Evolutionary conservation across 371 early-diverging fungal species (phyloP).

Genomic region (Mortierella sp.): DNA sequence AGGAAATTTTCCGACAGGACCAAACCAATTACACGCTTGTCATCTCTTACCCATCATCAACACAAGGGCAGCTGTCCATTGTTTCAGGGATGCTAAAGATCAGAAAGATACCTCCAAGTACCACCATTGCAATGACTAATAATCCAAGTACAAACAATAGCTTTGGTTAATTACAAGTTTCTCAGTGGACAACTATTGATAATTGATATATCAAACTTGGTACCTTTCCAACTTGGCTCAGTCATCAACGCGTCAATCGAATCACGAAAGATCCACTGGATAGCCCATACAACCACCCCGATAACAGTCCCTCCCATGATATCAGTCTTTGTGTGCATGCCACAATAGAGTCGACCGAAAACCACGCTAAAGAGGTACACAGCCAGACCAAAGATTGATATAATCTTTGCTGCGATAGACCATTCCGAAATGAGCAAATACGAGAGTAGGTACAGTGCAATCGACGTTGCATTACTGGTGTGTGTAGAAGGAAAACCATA

Average conservation of each 20-base stretch:
- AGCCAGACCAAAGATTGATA: constrained; percentile 53
- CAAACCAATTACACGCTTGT: too few species aligned
- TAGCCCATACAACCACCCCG: constrained; percentile 68
- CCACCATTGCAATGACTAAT: constrained; percentile 24
- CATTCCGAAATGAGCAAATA: constrained; percentile 56
- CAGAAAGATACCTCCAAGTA: constrained; percentile 49
- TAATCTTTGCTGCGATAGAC: constrained; percentile 42
- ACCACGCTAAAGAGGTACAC: constrained; percentile 74
- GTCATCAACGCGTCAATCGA: constrained; percentile 64
- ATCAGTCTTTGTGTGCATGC: constrained; percentile 83
- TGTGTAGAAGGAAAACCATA: constrained; percentile 90
- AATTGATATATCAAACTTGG: neutral
- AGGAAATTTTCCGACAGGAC: neutral
- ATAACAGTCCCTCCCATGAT: constrained; percentile 73
- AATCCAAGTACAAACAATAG: neutral
- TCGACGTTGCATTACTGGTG: constrained; percentile 77
- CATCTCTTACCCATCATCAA: constrained; percentile 70
- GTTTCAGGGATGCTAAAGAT: constrained; percentile 81
- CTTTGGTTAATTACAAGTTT: neutral
- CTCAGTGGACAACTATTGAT: too few species aligned
- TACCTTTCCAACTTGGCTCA: constrained; percentile 63
- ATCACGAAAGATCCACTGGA: constrained; percentile 68
- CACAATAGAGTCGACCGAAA: constrained; percentile 78
- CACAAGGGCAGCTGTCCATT: constrained; percentile 83
- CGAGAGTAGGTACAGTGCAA: constrained; percentile 75